These are phyloP conservation scores for Tricholoma bakamatsutake DNA, from an alignment of 768 basidiomycete genomes.

Conservation along the genomic window DNA sequence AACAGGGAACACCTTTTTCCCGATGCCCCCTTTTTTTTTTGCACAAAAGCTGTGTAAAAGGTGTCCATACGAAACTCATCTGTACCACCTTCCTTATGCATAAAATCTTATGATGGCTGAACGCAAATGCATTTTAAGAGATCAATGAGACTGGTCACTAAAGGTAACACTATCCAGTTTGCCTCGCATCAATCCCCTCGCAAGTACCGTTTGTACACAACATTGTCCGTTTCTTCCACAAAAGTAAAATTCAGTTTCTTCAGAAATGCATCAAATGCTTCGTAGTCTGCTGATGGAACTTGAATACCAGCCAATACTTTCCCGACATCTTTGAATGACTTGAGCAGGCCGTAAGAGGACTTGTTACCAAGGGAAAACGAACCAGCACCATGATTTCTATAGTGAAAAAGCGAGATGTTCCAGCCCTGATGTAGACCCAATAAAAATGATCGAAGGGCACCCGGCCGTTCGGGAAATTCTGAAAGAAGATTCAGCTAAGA, in stretches of 20 bases:
- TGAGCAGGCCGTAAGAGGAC: background rate
- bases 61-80: background rate
- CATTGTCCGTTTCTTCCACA: slow-evolving; percentile 91
- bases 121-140: background rate
- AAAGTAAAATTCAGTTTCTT: slow-evolving; percentile 77
- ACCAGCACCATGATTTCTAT: slow-evolving; percentile 97
- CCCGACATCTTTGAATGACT: slow-evolving; percentile 62
- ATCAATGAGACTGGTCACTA: background rate
- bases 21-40: no score
- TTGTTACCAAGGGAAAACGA: slow-evolving; percentile 22
- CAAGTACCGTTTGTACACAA: slow-evolving; percentile 74
- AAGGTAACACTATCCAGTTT: background rate
- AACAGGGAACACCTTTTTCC: no score
- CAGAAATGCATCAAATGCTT: slow-evolving; percentile 71
- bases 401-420: slow-evolving; percentile 97
- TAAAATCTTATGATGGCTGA: background rate
- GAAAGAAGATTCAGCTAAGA: slow-evolving; percentile 4
- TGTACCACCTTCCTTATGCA: background rate
- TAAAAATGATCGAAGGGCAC: slow-evolving; percentile 87
- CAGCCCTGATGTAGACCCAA: slow-evolving; percentile 75
- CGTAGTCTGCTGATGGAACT: slow-evolving; percentile 65
- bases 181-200: slow-evolving; percentile 21
- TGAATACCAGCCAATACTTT: slow-evolving; percentile 93
- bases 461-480: slow-evolving; percentile 97
- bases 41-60: background rate